Percentiles rank a stretch among this genome's conserved stretches.
These are phyloP conservation scores for Fragaria vesca DNA, from an alignment of 306 rosid genomes.

Conservation along the genomic window DNA sequence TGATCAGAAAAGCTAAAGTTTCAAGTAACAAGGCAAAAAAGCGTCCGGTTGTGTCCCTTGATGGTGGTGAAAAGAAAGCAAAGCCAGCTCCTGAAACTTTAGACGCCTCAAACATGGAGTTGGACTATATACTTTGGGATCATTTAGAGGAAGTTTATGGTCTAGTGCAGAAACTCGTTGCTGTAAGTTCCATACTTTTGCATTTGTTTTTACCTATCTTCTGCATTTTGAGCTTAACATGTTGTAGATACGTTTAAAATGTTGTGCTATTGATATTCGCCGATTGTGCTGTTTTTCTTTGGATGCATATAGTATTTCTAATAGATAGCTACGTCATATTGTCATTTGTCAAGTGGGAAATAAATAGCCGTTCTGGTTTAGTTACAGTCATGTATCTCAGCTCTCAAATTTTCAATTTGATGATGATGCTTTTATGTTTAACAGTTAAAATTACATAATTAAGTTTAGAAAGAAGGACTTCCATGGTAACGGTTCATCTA, in stretches of 20 bases:
- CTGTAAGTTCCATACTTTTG: conserved; percentile 50
- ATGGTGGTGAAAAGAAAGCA: conserved; percentile 39
- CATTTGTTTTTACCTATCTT: conserved; percentile 3
- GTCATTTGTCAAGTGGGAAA: background rate
- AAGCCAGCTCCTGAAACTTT: conserved; percentile 39
- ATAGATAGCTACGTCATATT: background rate
- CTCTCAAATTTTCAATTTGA: background rate
- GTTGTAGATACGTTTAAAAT: background rate
- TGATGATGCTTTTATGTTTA: background rate
- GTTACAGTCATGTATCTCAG: background rate
- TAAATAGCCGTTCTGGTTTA: background rate
- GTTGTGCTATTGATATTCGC: background rate
- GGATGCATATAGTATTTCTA: background rate
- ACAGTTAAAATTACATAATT: background rate
- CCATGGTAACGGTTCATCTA: background rate
- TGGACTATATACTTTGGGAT: conserved; percentile 60
- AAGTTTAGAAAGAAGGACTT: background rate
- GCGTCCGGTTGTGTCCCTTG: conserved; percentile 33
- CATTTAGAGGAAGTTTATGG: conserved; percentile 59
- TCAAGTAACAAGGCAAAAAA: conserved; percentile 41
- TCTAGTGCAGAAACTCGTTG: conserved; percentile 64
- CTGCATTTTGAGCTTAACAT: background rate
- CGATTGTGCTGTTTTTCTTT: background rate
- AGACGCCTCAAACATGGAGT: conserved; percentile 37
- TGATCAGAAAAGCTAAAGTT: conserved; percentile 43